A percentile compares a stretch with the other conserved stretches of the same genome.
Evolutionary conservation across 768 basidiomycete species (phyloP).

Genomic region (Paxillus involutus): DNA sequence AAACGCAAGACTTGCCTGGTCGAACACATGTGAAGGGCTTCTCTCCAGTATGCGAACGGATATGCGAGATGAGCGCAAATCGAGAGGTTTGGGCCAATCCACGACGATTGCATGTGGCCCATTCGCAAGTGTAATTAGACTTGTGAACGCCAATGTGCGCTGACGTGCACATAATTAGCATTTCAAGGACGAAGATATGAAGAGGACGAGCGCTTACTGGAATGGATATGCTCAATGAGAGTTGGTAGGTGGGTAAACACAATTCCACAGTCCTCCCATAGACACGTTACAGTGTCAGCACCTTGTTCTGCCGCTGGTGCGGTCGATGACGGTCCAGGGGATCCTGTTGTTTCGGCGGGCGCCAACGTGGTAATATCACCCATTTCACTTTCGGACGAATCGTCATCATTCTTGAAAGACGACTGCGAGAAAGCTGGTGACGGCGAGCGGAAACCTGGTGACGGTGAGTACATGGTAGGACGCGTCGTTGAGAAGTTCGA

Average conservation of each 20-base stretch:
- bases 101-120: slow-evolving; percentile 77
- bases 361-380: slow-evolving; percentile 10
- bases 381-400: slow-evolving; percentile 26
- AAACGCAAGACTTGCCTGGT: slow-evolving; percentile 54
- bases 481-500: slow-evolving; percentile 4
- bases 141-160: slow-evolving; percentile 84
- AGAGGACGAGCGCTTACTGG: slow-evolving; percentile 48
- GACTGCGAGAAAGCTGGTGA: slow-evolving; percentile 40
- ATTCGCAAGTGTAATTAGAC: slow-evolving; percentile 87
- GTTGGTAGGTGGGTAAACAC: slow-evolving; percentile 73
- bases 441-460: slow-evolving; percentile 39
- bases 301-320: slow-evolving; percentile 17
- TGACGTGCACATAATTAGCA: slow-evolving; percentile 26
- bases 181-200: background rate
- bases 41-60: slow-evolving; percentile 92
- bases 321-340: slow-evolving; percentile 23
- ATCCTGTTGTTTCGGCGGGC: slow-evolving; percentile 11
- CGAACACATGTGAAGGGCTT: slow-evolving; percentile 85
- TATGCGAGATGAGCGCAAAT: slow-evolving; percentile 88
- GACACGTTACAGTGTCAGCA: slow-evolving; percentile 70
- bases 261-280: slow-evolving; percentile 79
- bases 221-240: slow-evolving; percentile 81
- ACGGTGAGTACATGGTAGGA: slow-evolving; percentile 35
- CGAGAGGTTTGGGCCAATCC: slow-evolving; percentile 86
- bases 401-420: slow-evolving; percentile 26